Percentiles rank a stretch among this genome's conserved stretches.
phyloP scores from a whole-genome alignment of 2,329 filamentous ascomycete genomes.

The Ceratocystis eucalypticola region DNA sequence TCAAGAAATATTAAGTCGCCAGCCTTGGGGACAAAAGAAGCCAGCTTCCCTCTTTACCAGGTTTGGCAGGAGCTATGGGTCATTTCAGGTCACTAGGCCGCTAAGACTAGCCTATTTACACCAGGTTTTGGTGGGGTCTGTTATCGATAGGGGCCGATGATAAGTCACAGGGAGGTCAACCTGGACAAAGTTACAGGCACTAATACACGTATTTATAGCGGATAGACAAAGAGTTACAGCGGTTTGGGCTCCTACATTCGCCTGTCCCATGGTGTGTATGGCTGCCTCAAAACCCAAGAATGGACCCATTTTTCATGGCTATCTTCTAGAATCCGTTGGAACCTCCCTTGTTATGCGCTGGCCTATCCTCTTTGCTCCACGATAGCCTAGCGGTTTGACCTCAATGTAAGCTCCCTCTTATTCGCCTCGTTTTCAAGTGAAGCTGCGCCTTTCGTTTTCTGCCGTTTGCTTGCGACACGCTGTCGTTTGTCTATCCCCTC shows the following conservation, averaged over 20 bases:
- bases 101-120: neutral
- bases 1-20: neutral
- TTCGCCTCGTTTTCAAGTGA: no score
- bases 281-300: neutral
- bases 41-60: conserved; percentile 4
- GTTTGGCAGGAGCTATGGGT: conserved; percentile 2
- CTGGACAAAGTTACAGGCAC: no score
- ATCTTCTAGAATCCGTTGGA: conserved; percentile 23
- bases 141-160: neutral
- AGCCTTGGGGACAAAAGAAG: conserved; percentile 5
- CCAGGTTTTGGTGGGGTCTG: neutral
- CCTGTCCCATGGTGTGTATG: no score
- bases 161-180: neutral
- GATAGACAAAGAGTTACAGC: neutral
- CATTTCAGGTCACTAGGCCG: neutral
- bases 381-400: neutral
- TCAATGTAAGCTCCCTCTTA: neutral
- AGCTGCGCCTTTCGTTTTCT: no score
- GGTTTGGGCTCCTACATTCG: neutral
- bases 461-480: neutral
- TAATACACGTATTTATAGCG: neutral
- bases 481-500: neutral
- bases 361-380: neutral
- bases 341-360: conserved; percentile 12
- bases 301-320: conserved; percentile 1